Evolutionary conservation across 106 monocot species (phyloP), one percentile per base, ranked within the genome.

Genomic region (Triglochin maritima): DNA sequence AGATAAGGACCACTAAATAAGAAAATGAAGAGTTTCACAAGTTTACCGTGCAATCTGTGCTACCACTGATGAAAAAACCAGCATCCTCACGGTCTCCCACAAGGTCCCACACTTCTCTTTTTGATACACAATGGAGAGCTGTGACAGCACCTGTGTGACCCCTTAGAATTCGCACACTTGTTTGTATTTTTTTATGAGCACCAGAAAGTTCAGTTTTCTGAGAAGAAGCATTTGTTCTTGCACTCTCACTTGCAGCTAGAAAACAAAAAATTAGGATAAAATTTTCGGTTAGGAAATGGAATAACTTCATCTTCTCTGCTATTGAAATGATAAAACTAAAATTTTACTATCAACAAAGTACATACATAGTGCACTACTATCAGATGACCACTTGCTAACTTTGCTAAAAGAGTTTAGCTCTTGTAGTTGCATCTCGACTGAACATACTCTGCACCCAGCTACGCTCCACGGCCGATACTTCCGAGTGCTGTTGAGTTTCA

Each of bases 391-490:
- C 78, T 86, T 84, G 75, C 82, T 79, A 87, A 73, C 77, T 66
- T 85, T 81, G 69, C 74, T 73, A 58, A 98, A 89, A 70, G 95
- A 96, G 79, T 72, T 72, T 84, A 66, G 86, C 72, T 73, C 98
- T 77, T 47, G 84, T 69, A 61, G 88, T 85, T 78, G 81, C 79
- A 44, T 98, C 92, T 80, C 98, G 80, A 71, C 91, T 98, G 75
- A 98, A 98, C 98, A 98, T 98, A 73, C 86, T 92, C 50, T 92
- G 92, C 72, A 98, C 86, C 98, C 98, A 98, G 86, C 82, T 98
- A 46, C 98, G 88, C 5, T 91, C 98, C 63, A 98, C 76, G 46
- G 80, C 92, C 72, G 98, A 92, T 29, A 83, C 85, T 64, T 98
- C 98, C 43, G 86, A 69, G 68, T 81, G 83, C 57, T 87, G 84